Percentiles rank a stretch among this genome's conserved stretches.
These are phyloP conservation scores for Alliaria petiolata DNA, from an alignment of 345 rosid genomes.

Conservation along the genomic window DNA sequence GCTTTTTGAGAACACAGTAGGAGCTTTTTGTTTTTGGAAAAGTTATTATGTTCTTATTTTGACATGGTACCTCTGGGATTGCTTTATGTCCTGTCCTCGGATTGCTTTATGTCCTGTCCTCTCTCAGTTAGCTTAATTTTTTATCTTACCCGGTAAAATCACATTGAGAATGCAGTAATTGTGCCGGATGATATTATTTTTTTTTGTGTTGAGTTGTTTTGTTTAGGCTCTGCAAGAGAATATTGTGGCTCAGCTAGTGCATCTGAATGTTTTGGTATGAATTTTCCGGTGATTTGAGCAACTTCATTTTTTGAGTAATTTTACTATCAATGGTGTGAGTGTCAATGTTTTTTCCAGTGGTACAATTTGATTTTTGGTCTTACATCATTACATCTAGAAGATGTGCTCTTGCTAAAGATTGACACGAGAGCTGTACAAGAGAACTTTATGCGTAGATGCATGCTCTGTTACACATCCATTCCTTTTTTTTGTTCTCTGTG, in stretches of 20 bases:
- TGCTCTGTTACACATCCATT: not conserved
- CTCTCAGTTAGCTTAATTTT: not conserved
- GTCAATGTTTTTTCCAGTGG: no score
- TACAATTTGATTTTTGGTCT: no score
- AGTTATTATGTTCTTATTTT: not conserved
- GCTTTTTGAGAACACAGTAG: not conserved
- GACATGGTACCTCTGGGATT: not conserved
- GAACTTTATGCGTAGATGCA: not conserved
- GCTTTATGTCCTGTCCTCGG: not conserved
- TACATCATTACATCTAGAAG: no score
- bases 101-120: not conserved
- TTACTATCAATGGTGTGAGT: not conserved
- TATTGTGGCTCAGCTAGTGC: not conserved
- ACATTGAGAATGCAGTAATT: not conserved
- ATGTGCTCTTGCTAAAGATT: no score
- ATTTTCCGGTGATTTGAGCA: not conserved
- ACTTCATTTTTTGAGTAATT: no score
- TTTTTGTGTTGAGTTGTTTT: not conserved
- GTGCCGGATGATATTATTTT: not conserved
- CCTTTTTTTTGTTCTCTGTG: no score
- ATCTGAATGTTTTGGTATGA: not conserved
- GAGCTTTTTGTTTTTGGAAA: constrained; percentile 6
- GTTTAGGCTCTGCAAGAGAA: not conserved
- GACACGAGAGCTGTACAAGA: not conserved
- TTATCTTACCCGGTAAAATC: not conserved